A percentile compares a stretch with the other conserved stretches of the same genome.
These are phyloP conservation scores for Ophiostoma sp. DNA, from an alignment of 2,329 filamentous ascomycete species.

Conservation along the genomic window DNA sequence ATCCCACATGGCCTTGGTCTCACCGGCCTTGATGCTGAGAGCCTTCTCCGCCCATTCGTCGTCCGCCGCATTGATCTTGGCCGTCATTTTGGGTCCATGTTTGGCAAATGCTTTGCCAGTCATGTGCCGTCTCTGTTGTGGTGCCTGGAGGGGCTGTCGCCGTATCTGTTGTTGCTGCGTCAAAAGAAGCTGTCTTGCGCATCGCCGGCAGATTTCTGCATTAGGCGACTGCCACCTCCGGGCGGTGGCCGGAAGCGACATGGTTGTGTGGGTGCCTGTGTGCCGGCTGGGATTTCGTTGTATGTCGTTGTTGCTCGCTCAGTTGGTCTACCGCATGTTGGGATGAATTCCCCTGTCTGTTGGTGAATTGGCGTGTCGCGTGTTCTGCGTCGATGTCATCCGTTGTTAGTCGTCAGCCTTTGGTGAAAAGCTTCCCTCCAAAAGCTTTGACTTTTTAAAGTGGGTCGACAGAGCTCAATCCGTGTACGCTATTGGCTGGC, in stretches of 20 bases:
- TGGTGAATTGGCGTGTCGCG: not conserved
- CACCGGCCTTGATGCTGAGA: slow-evolving; percentile 50
- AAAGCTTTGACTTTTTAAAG: slow-evolving; percentile 25
- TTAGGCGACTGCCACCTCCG: slow-evolving; percentile 23
- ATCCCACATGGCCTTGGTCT: slow-evolving; percentile 58
- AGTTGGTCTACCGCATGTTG: not conserved
- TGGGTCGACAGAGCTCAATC: not conserved
- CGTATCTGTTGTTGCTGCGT: not conserved
- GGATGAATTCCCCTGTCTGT: not conserved
- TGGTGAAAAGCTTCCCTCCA: not conserved
- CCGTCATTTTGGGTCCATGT: slow-evolving; percentile 41
- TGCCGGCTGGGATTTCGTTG: not conserved
- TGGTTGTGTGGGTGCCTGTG: not conserved
- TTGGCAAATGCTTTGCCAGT: slow-evolving; percentile 28
- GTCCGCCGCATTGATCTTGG: slow-evolving; percentile 46
- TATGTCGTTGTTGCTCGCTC: not conserved
- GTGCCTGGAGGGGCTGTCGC: not conserved
- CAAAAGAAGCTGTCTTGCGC: slow-evolving; percentile 23
- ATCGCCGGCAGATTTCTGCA: slow-evolving; percentile 27
- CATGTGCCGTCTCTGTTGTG: slow-evolving; percentile 22
- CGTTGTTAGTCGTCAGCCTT: not conserved
- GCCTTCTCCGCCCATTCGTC: slow-evolving; percentile 52
- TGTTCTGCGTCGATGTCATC: not conserved
- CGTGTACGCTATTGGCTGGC: not conserved
- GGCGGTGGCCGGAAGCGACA: slow-evolving; percentile 18